phyloP scores from a whole-genome alignment of 2,329 filamentous ascomycete species.

The Arthroderma sp. region DNA sequence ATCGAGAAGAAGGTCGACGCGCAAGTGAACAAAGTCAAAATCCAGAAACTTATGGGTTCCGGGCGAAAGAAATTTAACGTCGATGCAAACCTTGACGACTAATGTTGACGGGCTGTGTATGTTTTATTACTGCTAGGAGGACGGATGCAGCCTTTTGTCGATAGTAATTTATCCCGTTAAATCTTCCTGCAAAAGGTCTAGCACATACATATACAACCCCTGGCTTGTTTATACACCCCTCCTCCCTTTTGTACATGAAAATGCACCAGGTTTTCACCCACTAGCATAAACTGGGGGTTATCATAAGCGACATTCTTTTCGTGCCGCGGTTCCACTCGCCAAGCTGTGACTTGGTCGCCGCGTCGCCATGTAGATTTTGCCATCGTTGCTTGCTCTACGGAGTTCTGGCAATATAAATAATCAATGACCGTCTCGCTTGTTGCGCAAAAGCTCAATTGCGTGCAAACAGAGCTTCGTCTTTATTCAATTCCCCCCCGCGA shows the following conservation, averaged over 20 bases:
- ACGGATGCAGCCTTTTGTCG: not conserved
- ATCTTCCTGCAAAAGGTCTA: not conserved
- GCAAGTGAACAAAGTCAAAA: conserved; percentile 79
- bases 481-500: too few relatives aligned
- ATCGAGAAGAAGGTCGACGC: conserved; percentile 93
- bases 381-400: too few relatives aligned
- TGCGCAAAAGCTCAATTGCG: too few relatives aligned
- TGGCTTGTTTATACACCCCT: not conserved
- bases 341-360: not conserved
- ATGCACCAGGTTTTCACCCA: not conserved
- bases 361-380: too few relatives aligned
- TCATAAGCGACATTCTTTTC: not conserved
- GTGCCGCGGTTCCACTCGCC: not conserved
- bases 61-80: conserved; percentile 82
- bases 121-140: not conserved
- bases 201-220: not conserved
- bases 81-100: conserved; percentile 54
- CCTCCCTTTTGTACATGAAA: not conserved
- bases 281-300: not conserved
- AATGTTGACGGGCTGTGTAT: conserved; percentile 22
- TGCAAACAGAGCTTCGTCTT: too few relatives aligned
- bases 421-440: too few relatives aligned
- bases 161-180: not conserved
- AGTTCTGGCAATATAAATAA: too few relatives aligned
- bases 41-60: conserved; percentile 74